Conservation (phyloP, 768 basidiomycete genomes). For the Leucosporidium creatinivorum region DNA sequence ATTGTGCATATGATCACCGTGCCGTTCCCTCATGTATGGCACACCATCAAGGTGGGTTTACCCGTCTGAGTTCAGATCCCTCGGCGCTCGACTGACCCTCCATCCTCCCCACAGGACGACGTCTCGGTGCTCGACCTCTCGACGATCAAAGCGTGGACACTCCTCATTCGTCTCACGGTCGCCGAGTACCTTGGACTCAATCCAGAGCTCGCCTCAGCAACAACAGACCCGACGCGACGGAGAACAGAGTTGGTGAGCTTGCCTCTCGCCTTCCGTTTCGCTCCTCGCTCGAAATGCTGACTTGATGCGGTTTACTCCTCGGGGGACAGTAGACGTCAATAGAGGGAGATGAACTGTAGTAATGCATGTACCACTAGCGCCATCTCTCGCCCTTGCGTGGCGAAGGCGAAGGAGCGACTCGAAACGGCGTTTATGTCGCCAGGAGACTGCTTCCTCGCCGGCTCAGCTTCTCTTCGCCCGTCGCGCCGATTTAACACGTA, state of each 20-base stretch:
- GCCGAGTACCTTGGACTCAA: conserved; percentile 70
- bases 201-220: neutral
- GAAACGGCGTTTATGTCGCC: no score
- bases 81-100: neutral
- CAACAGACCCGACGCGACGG: neutral
- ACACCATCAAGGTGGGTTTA: conserved; percentile 56
- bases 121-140: conserved; percentile 73
- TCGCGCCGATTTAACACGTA: no score
- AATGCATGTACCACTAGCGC: no score
- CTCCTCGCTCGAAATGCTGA: neutral
- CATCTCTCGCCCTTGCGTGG: no score
- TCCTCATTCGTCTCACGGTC: conserved; percentile 77
- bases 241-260: neutral
- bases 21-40: conserved; percentile 88
- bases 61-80: neutral
- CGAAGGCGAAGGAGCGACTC: no score
- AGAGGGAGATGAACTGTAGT: neutral
- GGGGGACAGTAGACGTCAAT: neutral
- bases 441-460: no score
- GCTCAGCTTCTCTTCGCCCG: no score
- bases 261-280: neutral
- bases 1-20: conserved; percentile 81
- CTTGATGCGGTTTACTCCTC: neutral
- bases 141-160: conserved; percentile 82
- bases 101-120: conserved; percentile 60